Base-by-base conservation (phyloP, 768 basidiomycete species). In the Vararia minispora region DNA sequence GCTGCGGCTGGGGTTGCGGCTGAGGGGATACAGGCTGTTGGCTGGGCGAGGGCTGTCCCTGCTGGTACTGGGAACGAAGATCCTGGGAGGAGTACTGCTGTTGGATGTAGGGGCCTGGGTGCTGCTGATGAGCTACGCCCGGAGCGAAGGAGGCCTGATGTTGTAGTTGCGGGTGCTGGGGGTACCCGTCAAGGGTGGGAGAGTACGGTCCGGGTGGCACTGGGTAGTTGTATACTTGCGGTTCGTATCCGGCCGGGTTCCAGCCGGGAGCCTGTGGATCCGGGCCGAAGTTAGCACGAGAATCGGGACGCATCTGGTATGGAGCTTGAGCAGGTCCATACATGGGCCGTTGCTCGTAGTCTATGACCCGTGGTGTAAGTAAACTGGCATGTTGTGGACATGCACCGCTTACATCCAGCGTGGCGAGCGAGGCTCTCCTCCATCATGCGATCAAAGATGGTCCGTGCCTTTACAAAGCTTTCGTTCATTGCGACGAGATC, bases 401-500 rank as follows among this genome's bases (percentile, higher is more conserved):
- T 22, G 37, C 5, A 57, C n/a, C n/a, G n/a, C 66, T 35, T 53
- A 80, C 79, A 65, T 33, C 71, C 78, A 9, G 74, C 68, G 50
- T 87, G 80, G 41, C 80, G 66, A 4, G 84, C 79, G 22, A 90
- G 62, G 50, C 81, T 85, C 44, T 90, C 88, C 53, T 90, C 87
- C 77, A 92, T 88, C 81, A 95, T 86, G 23, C 79, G 65, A 53
- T 95, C 91, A 51, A 92, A 98, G 39, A 92, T 87, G 12, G 78
- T 75, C 33, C 87, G 71, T 4, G 91, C 92, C 29, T 81, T 76
- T 21, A 91, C 72, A 51, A 98, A 95, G 13, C 79, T 89, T 59
- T 92, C 88, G 56, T 91, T 91, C 85, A 97, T 92, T 2, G 82
- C 78, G 5, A 91, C 81, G 23, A 97, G 67, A 58, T 98, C 94